Evolutionary conservation across 768 basidiomycete species (phyloP).

Genomic region (Agaricus bisporus): DNA sequence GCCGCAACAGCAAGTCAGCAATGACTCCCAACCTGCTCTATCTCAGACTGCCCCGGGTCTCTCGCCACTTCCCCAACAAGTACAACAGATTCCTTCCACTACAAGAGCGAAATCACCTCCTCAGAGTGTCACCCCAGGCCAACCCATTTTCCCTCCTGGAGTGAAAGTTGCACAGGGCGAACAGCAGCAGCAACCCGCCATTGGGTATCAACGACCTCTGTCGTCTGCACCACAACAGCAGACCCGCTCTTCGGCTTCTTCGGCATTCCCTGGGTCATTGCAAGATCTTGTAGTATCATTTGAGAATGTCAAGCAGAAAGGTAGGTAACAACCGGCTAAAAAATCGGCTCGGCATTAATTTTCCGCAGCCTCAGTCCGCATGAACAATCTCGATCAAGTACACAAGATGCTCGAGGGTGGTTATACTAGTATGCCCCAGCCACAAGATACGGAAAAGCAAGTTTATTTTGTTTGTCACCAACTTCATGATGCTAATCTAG

Average conservation of each 20-base stretch:
- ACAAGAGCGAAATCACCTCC: conserved; percentile 28
- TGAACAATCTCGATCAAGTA: conserved; percentile 84
- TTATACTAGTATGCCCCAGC: conserved; percentile 82
- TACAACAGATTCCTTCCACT: conserved; percentile 25
- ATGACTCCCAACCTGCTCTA: conserved; percentile 20
- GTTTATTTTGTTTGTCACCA: conserved; percentile 11
- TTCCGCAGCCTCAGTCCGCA: conserved; percentile 61
- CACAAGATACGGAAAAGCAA: conserved; percentile 93
- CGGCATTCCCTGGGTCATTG: conserved; percentile 75
- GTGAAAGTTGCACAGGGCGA: conserved; percentile 51
- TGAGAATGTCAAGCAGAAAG: conserved; percentile 95
- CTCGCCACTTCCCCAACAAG: conserved; percentile 39
- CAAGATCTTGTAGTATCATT: conserved; percentile 93
- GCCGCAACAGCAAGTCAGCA: conserved; percentile 1
- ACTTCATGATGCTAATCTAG: conserved; percentile 1
- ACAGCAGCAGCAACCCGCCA: conserved; percentile 22
- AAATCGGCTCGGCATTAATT: not conserved
- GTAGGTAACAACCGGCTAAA: conserved; percentile 32
- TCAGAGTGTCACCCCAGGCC: conserved; percentile 41
- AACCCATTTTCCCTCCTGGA: conserved; percentile 62
- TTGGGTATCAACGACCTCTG: conserved; percentile 45
- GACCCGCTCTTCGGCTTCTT: conserved; percentile 17
- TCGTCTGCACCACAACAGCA: conserved; percentile 41
- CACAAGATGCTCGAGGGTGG: conserved; percentile 94
- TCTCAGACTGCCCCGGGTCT: conserved; percentile 26